Base-by-base conservation (phyloP, 768 basidiomycete species). In the Boletus rufocinnamomeus region DNA sequence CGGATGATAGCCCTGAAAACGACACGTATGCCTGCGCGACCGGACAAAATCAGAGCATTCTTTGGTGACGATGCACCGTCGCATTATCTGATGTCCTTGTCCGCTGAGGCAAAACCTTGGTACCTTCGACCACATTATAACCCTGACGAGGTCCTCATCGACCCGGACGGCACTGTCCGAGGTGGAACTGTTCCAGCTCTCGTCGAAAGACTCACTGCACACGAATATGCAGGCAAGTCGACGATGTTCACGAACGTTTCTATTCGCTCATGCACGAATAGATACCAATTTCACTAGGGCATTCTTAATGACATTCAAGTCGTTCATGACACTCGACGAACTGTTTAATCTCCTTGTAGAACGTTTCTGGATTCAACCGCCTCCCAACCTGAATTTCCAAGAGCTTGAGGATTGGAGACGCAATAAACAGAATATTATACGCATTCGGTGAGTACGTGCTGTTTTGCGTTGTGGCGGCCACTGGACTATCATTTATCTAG, bases 231-330 rank as follows among this genome's bases (percentile, higher is more conserved):
- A 63, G 84, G 86, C 84, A 63, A 60, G 83, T 69, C 13, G 6
- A 46, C 14, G 17, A 28, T 30, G 9, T 25, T 48, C 28, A 14
- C 16, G 6, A 30, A 28, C 8, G n/a, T 6, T 13, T 47, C n/a
- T 16, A 19, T 16, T 17, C 0, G 32, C 59, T 71, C 10, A 66
- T 43, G 32, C 44, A 5, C 51, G 30, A 27, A n/a, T 46, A 84
- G 82, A 87, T 67, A 77, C 80, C 25, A 75, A 76, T 37, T 87
- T 82, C 70, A 82, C 75, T 61, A 78, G 79, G 57, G 83, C 86
- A 13, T 89, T 89, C 76, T 71, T 88, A 45, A 79, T 87, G 74
- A 89, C 88, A 4, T 88, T 85, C 75, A 83, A 84, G 63, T 85
- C 85, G 0, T 89, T 89, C 69, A 82, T 81, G 54, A 80, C 80